Evolutionary conservation across 139 green algal genomes (phyloP).

Genomic region (Diplosphaera chodatii): DNA sequence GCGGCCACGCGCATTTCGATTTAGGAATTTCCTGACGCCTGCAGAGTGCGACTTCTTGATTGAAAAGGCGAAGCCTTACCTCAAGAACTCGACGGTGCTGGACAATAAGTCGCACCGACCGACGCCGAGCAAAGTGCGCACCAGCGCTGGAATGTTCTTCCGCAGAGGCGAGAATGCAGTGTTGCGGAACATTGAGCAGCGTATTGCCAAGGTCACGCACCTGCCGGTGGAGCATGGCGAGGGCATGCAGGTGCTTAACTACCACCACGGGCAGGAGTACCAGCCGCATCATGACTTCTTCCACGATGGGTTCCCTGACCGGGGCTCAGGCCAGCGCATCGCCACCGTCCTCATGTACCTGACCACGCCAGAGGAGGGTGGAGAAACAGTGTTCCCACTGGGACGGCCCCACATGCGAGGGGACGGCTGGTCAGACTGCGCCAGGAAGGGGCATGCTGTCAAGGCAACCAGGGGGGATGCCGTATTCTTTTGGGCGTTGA

Average conservation of each 20-base stretch:
- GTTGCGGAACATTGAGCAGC: slow-evolving; percentile 52
- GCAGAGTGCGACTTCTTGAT: slow-evolving; percentile 54
- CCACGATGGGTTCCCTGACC: slow-evolving; percentile 16
- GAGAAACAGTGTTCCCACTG: slow-evolving; percentile 54
- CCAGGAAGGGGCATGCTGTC: slow-evolving; percentile 37
- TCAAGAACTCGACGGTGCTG: slow-evolving; percentile 6
- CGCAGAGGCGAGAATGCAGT: slow-evolving; percentile 41
- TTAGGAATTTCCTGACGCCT: slow-evolving; percentile 43
- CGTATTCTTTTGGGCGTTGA: slow-evolving; percentile 56
- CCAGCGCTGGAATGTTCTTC: slow-evolving; percentile 48
- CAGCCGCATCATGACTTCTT: slow-evolving; percentile 54
- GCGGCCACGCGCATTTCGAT: slow-evolving; percentile 34
- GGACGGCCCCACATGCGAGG: slow-evolving; percentile 27
- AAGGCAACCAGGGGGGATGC: slow-evolving; percentile 40
- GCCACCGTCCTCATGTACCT: slow-evolving; percentile 64
- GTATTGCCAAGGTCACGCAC: slow-evolving; percentile 44
- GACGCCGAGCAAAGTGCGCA: slow-evolving; percentile 26
- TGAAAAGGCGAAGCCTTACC: not conserved
- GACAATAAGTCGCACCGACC: not conserved
- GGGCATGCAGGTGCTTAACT: slow-evolving; percentile 57
- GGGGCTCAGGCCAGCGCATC: slow-evolving; percentile 54
- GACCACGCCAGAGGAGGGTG: slow-evolving; percentile 47
- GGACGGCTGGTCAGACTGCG: slow-evolving; percentile 42
- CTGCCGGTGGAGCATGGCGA: slow-evolving; percentile 43
- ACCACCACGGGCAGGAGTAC: slow-evolving; percentile 80